Conservation (phyloP, 371 early-diverging fungal species). For the Lichtheimia ramosa region DNA sequence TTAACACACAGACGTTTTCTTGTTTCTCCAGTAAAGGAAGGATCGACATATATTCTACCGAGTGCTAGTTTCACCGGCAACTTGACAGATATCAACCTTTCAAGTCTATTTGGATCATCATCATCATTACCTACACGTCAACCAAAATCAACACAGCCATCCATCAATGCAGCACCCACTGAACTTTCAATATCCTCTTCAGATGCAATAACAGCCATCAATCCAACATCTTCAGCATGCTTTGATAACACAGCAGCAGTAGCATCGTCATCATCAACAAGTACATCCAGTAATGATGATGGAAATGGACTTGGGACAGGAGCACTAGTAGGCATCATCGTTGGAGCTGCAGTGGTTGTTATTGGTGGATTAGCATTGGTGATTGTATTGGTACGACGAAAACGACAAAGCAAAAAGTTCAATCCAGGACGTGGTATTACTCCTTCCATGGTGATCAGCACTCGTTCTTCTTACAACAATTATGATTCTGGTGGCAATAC, state of each 20-base stretch:
- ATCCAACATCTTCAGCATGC: constrained; percentile 1
- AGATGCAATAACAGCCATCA: not conserved
- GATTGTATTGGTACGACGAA: constrained; percentile 1
- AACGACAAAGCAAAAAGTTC: constrained; percentile 8
- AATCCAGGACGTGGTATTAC: constrained; percentile 21
- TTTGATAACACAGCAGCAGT: not conserved
- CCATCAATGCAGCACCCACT: not conserved
- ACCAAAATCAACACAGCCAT: not conserved
- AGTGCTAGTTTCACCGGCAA: constrained; percentile 9
- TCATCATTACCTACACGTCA: too few species aligned
- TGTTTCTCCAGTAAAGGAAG: not conserved
- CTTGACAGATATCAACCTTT: constrained; percentile 15
- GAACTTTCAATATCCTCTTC: not conserved
- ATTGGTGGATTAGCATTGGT: not conserved
- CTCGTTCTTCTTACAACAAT: constrained; percentile 1
- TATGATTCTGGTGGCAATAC: not conserved
- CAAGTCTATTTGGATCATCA: constrained; percentile 10
- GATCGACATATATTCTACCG: constrained; percentile 13
- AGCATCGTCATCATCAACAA: not conserved
- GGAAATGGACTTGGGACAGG: constrained; percentile 2
- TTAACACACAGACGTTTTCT: not conserved
- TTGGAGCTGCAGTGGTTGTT: constrained; percentile 1
- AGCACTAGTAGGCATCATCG: constrained; percentile 9
- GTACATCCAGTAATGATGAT: not conserved
- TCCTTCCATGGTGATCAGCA: constrained; percentile 19